Conservation (phyloP, 1,139 yeast genomes). For the Debaryomycetaceae sp. region DNA sequence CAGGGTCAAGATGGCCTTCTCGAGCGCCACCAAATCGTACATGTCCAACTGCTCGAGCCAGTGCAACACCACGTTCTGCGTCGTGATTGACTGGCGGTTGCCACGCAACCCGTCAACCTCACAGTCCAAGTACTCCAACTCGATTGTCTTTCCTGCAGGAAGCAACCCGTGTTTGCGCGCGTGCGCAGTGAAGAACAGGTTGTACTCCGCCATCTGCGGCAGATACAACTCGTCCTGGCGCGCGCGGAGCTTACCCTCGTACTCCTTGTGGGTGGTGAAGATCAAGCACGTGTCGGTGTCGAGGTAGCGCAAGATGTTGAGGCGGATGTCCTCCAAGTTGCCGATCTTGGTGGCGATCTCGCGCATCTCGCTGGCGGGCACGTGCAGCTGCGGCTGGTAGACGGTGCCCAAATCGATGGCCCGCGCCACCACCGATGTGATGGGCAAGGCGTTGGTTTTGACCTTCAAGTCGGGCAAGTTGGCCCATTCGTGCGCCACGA, state of each 20-base stretch:
- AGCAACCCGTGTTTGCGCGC: constrained; percentile 17
- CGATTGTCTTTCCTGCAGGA: constrained; percentile 17
- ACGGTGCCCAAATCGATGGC: constrained; percentile 64
- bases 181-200: constrained; percentile 51
- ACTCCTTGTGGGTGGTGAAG: constrained; percentile 77
- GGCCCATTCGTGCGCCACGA: constrained; percentile 87
- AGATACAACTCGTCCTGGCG: constrained; percentile 74
- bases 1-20: constrained; percentile 77
- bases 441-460: constrained; percentile 76
- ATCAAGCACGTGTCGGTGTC: constrained; percentile 93
- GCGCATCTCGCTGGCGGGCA: constrained; percentile 31
- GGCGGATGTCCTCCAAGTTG: constrained; percentile 48
- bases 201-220: constrained; percentile 69
- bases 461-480: constrained; percentile 65
- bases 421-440: constrained; percentile 83
- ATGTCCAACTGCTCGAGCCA: constrained; percentile 63
- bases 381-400: constrained; percentile 16
- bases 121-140: constrained; percentile 64
- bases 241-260: constrained; percentile 72
- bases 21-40: constrained; percentile 84
- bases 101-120: constrained; percentile 80
- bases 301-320: constrained; percentile 66
- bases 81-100: constrained; percentile 59
- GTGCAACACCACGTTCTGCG: constrained; percentile 56
- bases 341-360: constrained; percentile 54